Conservation (phyloP, 148 eudicot genomes). For the Cornus kousa region DNA sequence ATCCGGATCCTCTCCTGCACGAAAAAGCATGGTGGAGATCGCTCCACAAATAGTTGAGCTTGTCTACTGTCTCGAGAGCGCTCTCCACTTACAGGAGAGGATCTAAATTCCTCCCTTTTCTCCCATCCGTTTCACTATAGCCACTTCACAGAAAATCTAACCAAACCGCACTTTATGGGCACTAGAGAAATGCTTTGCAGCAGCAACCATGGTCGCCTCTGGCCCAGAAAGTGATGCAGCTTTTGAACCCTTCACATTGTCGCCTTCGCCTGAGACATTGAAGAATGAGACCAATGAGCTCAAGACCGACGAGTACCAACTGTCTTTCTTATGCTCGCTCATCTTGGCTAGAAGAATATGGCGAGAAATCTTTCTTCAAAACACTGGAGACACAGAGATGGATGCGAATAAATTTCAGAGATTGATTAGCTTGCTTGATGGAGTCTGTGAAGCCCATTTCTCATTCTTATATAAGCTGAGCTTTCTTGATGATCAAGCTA, state of each 20-base stretch:
- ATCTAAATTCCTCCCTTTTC: too few species aligned
- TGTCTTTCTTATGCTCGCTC: not conserved
- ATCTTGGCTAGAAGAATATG: too few species aligned
- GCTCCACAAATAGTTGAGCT: too few species aligned
- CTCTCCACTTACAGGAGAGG: too few species aligned
- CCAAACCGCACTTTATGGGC: slow-evolving; percentile 12
- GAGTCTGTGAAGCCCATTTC: not conserved
- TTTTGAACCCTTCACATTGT: not conserved
- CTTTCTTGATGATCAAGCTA: slow-evolving; percentile 17
- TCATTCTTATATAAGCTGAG: not conserved
- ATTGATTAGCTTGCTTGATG: not conserved
- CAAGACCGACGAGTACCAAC: not conserved
- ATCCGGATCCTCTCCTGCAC: too few species aligned
- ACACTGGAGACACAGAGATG: not conserved
- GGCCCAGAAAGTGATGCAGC: not conserved
- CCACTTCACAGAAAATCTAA: too few species aligned
- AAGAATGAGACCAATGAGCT: not conserved
- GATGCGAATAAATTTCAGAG: not conserved
- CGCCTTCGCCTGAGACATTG: not conserved
- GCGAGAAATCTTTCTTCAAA: not conserved
- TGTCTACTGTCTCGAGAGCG: too few species aligned
- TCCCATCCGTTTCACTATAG: not conserved
- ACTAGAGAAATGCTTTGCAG: slow-evolving; percentile 18
- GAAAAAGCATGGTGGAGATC: too few species aligned
- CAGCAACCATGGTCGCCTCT: slow-evolving; percentile 15